A percentile compares a stretch with the other conserved stretches of the same genome.
Evolutionary conservation across 2,329 filamentous ascomycete species (phyloP).

Genomic region (Trichoderma harzianum): DNA sequence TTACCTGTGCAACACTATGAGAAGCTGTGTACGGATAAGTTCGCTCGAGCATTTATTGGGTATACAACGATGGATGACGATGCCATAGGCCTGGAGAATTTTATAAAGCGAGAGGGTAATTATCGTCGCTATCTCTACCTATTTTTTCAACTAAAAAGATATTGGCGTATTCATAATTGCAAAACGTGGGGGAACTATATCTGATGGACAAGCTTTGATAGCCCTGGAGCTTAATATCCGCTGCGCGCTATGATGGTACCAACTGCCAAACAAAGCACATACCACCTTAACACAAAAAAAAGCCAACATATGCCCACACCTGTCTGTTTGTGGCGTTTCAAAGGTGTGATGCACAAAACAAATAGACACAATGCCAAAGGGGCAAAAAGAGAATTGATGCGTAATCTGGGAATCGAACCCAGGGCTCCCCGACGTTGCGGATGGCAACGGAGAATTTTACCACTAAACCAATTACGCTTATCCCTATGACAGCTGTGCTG

Average conservation of each 20-base stretch:
- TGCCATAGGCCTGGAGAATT: too few species aligned
- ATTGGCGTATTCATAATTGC: not conserved
- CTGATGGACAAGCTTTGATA: not conserved
- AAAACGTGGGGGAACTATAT: not conserved
- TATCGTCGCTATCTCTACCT: too few species aligned
- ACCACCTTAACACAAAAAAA: not conserved
- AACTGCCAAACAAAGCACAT: not conserved
- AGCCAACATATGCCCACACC: not conserved
- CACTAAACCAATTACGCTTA: conserved; percentile 34
- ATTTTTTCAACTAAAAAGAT: not conserved
- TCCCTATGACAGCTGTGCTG: not conserved
- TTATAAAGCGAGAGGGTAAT: too few species aligned
- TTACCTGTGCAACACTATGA: too few species aligned
- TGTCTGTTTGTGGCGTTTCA: not conserved
- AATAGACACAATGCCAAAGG: not conserved
- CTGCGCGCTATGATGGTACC: not conserved
- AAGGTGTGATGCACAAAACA: not conserved
- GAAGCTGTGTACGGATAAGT: too few species aligned
- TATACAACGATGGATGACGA: too few species aligned
- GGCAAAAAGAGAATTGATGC: conserved; percentile 24
- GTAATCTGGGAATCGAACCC: conserved; percentile 36
- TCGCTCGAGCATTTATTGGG: too few species aligned
- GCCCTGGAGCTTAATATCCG: not conserved
- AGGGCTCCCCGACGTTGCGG: conserved; percentile 32
- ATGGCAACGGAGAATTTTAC: conserved; percentile 37